Percentiles rank a stretch among this genome's conserved stretches.
These are phyloP conservation scores for Agrocybe chaxingu DNA, from an alignment of 768 basidiomycete genomes.

Conservation along the genomic window DNA sequence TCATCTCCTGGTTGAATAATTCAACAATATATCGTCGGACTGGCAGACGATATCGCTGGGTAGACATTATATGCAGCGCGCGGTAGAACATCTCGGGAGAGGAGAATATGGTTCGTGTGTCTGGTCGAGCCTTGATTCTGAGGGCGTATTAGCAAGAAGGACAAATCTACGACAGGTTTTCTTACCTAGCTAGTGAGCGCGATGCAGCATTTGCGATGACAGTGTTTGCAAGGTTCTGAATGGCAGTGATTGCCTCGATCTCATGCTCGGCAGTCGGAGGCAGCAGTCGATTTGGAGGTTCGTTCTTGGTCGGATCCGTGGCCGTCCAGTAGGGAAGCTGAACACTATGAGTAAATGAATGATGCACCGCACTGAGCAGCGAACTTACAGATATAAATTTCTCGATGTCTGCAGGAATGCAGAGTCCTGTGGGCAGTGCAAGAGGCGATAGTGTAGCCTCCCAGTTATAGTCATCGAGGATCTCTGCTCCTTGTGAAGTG, in stretches of 20 bases:
- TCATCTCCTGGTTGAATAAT: constrained; percentile 82
- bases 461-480: constrained; percentile 92
- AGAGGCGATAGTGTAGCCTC: constrained; percentile 85
- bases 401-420: constrained; percentile 82
- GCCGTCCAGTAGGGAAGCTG: constrained; percentile 73
- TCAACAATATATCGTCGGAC: constrained; percentile 93
- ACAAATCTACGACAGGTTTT: background rate
- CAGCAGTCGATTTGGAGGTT: constrained; percentile 46
- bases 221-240: constrained; percentile 92
- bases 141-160: constrained; percentile 1
- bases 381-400: constrained; percentile 72
- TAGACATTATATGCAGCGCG: constrained; percentile 83
- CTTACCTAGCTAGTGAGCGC: constrained; percentile 79
- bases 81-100: constrained; percentile 81
- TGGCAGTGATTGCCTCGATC: constrained; percentile 80
- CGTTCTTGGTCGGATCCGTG: constrained; percentile 24
- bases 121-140: constrained; percentile 77
- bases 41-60: constrained; percentile 86
- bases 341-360: background rate
- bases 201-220: constrained; percentile 96
- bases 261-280: constrained; percentile 70
- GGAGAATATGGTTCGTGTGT: constrained; percentile 71
- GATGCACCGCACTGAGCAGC: background rate
- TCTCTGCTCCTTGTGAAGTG: constrained; percentile 88
- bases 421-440: constrained; percentile 85